phyloP scores from a whole-genome alignment of 768 basidiomycete genomes.

The Strobilomyces confusus region DNA sequence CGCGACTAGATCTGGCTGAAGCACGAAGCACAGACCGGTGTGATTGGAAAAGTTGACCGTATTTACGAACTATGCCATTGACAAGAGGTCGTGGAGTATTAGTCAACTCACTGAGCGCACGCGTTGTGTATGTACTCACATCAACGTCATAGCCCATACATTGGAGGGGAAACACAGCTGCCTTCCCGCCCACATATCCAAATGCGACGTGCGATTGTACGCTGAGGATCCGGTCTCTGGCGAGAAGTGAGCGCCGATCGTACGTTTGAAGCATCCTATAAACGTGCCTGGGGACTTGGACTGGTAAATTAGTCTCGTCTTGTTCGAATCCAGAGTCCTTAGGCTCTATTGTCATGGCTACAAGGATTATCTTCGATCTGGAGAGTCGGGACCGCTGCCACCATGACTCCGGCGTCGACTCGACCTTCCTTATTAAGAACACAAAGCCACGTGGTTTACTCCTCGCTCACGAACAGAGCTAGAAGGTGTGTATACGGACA shows the following conservation, averaged over 20 bases:
- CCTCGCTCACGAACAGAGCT: neutral
- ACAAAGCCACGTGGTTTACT: slow-evolving; percentile 4
- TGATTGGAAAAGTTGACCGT: slow-evolving; percentile 97
- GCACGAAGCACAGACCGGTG: slow-evolving; percentile 64
- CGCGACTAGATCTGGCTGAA: neutral
- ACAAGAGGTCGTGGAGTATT: neutral
- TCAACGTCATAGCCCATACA: slow-evolving; percentile 95
- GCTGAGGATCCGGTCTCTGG: slow-evolving; percentile 65
- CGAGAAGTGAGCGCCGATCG: slow-evolving; percentile 6
- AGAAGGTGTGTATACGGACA: neutral
- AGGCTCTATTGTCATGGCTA: slow-evolving; percentile 7
- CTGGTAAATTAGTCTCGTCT: neutral
- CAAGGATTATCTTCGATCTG: neutral
- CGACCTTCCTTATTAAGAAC: slow-evolving; percentile 6
- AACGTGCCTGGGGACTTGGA: slow-evolving; percentile 9
- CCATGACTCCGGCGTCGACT: neutral
- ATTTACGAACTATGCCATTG: slow-evolving; percentile 60
- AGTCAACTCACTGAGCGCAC: neutral
- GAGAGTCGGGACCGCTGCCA: neutral
- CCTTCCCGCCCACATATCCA: slow-evolving; percentile 90
- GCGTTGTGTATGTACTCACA: slow-evolving; percentile 42
- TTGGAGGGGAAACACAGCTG: slow-evolving; percentile 73
- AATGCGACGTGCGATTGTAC: slow-evolving; percentile 92
- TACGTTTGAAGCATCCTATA: neutral
- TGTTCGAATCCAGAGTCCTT: neutral